Evolutionary conservation across 148 eudicot species (phyloP).

Genomic region (Rhododendron williamsianum): DNA sequence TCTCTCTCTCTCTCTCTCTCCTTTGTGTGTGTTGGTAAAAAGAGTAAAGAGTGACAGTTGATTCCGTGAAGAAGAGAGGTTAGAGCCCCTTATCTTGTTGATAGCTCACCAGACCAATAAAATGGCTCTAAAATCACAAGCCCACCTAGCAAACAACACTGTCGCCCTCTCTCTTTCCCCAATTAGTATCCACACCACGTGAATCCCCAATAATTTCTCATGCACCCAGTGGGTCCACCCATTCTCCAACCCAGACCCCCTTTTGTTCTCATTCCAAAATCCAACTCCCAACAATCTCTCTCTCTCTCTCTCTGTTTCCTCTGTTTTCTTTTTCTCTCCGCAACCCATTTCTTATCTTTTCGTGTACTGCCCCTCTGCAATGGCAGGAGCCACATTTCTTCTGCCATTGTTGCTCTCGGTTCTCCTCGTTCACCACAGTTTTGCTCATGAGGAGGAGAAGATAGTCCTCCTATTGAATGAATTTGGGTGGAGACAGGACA

Average conservation of each 20-base stretch:
- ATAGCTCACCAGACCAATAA: constrained; percentile 18
- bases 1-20: background rate
- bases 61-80: constrained; percentile 15
- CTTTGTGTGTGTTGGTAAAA: constrained; percentile 8
- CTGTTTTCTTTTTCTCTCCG: constrained; percentile 1
- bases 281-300: constrained; percentile 35
- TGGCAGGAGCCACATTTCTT: constrained; percentile 18
- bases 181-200: constrained; percentile 30
- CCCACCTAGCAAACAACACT: background rate
- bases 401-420: constrained; percentile 13
- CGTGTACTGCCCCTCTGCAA: constrained; percentile 1
- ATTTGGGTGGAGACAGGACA: constrained; percentile 15
- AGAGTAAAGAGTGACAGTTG: constrained; percentile 17
- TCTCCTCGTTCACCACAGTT: constrained; percentile 3
- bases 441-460: constrained; percentile 26
- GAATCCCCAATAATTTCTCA: constrained; percentile 59
- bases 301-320: constrained; percentile 2
- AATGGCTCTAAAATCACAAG: background rate
- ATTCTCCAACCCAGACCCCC: constrained; percentile 29
- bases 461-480: constrained; percentile 24
- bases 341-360: constrained; percentile 16
- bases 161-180: background rate
- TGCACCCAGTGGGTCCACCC: constrained; percentile 42
- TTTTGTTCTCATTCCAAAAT: constrained; percentile 45
- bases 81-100: constrained; percentile 18